Evolutionary conservation across 2,329 filamentous ascomycete species (phyloP).

Genomic region (Paraconiothyrium brasiliense): DNA sequence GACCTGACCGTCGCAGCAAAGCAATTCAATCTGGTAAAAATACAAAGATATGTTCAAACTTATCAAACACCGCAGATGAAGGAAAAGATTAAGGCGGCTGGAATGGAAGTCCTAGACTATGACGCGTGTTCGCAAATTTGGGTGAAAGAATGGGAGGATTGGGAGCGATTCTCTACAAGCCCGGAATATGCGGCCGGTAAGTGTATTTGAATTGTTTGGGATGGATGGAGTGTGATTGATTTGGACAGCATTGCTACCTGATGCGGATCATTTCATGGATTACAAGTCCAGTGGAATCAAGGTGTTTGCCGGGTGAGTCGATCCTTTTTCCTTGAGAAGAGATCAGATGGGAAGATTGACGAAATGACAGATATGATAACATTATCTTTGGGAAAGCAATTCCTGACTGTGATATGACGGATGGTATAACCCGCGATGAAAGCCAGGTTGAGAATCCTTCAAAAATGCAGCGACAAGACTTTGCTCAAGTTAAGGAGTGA

Average conservation of each 20-base stretch:
- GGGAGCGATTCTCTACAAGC: constrained; percentile 32
- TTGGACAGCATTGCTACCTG: constrained; percentile 27
- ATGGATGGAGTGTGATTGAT: background rate
- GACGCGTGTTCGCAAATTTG: constrained; percentile 37
- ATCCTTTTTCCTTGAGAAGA: background rate
- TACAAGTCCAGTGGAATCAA: constrained; percentile 30
- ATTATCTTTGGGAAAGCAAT: constrained; percentile 39
- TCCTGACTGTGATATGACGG: constrained; percentile 32
- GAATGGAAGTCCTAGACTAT: constrained; percentile 37
- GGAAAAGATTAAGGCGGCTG: constrained; percentile 28
- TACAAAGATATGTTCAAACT: constrained; percentile 38
- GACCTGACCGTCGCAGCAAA: constrained; percentile 41
- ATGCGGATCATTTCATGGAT: constrained; percentile 42
- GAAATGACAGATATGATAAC: constrained; percentile 26
- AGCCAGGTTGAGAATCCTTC: background rate
- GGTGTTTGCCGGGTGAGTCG: constrained; percentile 39
- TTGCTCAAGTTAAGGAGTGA: background rate
- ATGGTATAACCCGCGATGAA: constrained; percentile 27
- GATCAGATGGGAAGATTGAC: background rate
- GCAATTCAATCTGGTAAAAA: constrained; percentile 37
- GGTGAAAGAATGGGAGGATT: constrained; percentile 36
- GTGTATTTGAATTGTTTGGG: background rate
- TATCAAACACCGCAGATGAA: constrained; percentile 37
- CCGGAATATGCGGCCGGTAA: constrained; percentile 32
- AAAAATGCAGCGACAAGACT: background rate